phyloP scores from a whole-genome alignment of 2,329 filamentous ascomycete species.

The Cordyceps cateniannulata region DNA sequence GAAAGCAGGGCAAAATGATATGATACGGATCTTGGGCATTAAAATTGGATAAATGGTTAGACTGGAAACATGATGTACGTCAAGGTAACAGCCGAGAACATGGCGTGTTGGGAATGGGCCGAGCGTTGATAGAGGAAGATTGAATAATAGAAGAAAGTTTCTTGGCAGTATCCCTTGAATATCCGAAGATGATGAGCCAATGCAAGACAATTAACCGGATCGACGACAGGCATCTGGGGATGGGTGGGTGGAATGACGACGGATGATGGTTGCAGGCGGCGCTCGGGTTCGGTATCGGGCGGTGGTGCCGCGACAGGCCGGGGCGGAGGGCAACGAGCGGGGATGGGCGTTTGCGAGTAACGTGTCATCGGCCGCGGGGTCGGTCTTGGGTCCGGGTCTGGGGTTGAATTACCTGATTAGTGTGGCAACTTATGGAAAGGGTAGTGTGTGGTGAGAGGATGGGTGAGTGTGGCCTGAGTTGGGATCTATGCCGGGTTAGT shows the following conservation, averaged over 20 bases:
- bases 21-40: background rate
- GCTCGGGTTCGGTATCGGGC: conserved; percentile 1
- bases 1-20: background rate
- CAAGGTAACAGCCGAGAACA: background rate
- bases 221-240: conserved; percentile 1
- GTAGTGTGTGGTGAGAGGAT: background rate
- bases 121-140: background rate
- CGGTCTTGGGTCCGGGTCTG: background rate
- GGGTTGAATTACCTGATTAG: background rate
- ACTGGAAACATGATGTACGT: background rate
- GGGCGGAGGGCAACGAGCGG: background rate
- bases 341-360: background rate
- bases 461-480: background rate
- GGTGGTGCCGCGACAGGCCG: background rate
- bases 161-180: background rate
- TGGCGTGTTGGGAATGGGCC: background rate
- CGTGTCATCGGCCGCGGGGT: conserved; percentile 10
- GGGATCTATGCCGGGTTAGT: background rate
- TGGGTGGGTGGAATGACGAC: background rate
- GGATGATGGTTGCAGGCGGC: background rate
- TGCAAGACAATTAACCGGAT: conserved; percentile 9
- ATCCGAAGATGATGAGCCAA: background rate
- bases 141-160: background rate
- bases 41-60: background rate
- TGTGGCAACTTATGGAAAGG: background rate